phyloP scores from a whole-genome alignment of 1,284 basidiomycete species.

The Cutaneotrichosporon sp. region DNA sequence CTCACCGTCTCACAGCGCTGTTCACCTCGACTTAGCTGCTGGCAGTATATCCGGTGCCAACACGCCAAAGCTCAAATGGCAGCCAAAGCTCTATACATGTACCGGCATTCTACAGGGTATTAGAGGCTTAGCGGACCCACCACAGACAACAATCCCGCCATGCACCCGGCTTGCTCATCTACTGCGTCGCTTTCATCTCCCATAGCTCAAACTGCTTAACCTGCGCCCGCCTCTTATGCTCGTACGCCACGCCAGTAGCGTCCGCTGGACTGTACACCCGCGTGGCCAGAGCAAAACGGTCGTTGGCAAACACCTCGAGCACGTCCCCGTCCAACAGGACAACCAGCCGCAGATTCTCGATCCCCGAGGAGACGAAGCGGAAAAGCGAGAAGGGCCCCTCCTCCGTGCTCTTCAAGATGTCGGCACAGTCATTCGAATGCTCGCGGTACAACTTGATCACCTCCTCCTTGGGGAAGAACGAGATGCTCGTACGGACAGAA shows the following conservation, averaged over 20 bases:
- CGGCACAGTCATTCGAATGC: slow-evolving; percentile 6
- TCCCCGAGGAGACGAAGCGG: slow-evolving; percentile 2
- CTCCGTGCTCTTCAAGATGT: slow-evolving; percentile 16
- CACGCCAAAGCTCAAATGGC: no score
- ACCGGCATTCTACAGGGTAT: no score
- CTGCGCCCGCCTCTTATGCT: background rate
- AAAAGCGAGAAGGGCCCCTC: slow-evolving; percentile 20
- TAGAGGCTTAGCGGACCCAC: no score
- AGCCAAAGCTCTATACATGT: no score
- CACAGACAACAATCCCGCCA: no score
- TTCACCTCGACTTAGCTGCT: no score
- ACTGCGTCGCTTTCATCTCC: slow-evolving; percentile 2
- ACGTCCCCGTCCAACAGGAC: slow-evolving; percentile 43
- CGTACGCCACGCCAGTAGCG: background rate
- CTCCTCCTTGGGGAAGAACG: slow-evolving; percentile 10
- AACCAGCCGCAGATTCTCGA: slow-evolving; percentile 31
- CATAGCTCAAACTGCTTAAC: background rate
- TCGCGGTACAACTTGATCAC: slow-evolving; percentile 9
- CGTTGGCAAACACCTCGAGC: slow-evolving; percentile 47
- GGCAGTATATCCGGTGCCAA: no score
- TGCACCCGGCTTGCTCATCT: no score
- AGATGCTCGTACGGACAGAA: slow-evolving; percentile 14
- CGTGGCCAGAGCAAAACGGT: slow-evolving; percentile 40
- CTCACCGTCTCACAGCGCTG: no score
- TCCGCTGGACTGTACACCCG: slow-evolving; percentile 30